Conservation (phyloP, 176 grass and related monocot genomes). For the Oryza meridionalis region DNA sequence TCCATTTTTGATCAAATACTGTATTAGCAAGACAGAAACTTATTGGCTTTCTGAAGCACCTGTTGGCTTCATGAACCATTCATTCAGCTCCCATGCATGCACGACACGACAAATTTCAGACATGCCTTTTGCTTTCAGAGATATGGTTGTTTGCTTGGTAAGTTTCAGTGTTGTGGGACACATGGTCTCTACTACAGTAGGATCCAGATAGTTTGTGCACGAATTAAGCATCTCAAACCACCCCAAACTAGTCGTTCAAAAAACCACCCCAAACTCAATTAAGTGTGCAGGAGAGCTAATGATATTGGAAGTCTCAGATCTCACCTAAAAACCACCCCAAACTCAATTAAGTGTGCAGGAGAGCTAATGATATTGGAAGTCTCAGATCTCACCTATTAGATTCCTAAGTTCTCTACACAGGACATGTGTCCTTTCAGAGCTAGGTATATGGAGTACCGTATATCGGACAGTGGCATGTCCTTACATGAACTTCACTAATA, state of each 20-base stretch:
- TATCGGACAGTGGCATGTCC: not conserved
- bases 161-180: slow-evolving; percentile 9
- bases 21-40: not conserved
- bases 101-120: not conserved
- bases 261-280: too few species aligned
- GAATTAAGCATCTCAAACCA: slow-evolving; percentile 31
- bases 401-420: slow-evolving; percentile 43
- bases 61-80: not conserved
- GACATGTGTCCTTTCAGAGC: slow-evolving; percentile 49
- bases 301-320: too few species aligned
- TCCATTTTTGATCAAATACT: not conserved
- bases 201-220: not conserved
- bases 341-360: not conserved
- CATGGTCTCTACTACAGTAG: slow-evolving; percentile 21
- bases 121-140: not conserved
- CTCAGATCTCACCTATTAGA: slow-evolving; percentile 36
- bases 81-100: not conserved
- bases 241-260: too few species aligned
- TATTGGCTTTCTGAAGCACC: not conserved
- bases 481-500: slow-evolving; percentile 33
- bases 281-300: too few species aligned
- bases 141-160: not conserved
- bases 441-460: not conserved
- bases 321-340: too few species aligned
- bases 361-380: slow-evolving; percentile 17